Conservation (phyloP, 2,329 filamentous ascomycete species). For the Byssochlamys sp. region DNA sequence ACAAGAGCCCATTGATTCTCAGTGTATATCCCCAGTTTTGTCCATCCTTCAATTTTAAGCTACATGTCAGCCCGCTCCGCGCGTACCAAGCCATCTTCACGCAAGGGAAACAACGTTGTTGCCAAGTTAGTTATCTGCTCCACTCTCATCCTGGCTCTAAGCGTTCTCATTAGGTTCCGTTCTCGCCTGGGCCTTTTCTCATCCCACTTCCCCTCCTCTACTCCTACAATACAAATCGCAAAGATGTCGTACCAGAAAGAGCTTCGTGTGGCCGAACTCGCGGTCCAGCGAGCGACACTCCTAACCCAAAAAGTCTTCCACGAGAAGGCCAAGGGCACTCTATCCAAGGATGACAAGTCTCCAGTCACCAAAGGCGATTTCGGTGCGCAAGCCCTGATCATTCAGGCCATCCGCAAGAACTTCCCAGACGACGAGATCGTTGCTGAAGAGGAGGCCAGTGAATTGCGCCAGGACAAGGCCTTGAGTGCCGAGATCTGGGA, state of each 20-base stretch:
- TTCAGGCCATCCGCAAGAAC: conserved; percentile 74
- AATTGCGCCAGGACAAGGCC: conserved; percentile 60
- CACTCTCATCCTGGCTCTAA: conserved; percentile 36
- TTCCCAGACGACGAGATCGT: conserved; percentile 89
- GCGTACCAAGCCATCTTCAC: conserved; percentile 10
- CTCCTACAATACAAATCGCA: conserved; percentile 14
- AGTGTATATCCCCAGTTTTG: background rate
- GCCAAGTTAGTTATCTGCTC: conserved; percentile 25
- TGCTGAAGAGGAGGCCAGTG: conserved; percentile 83
- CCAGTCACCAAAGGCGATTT: conserved; percentile 97
- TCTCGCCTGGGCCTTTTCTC: conserved; percentile 33
- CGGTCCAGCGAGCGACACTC: conserved; percentile 71
- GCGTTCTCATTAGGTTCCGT: conserved; percentile 28
- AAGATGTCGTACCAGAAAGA: conserved; percentile 60
- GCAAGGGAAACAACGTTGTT: conserved; percentile 14
- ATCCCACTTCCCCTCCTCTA: conserved; percentile 16
- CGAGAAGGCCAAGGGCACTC: conserved; percentile 85
- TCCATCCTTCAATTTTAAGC: background rate
- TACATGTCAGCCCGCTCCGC: background rate
- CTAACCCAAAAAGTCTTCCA: conserved; percentile 70
- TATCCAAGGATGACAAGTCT: conserved; percentile 89
- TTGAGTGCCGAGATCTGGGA: conserved; percentile 74
- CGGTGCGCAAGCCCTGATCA: conserved; percentile 92
- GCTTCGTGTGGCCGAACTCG: conserved; percentile 72
- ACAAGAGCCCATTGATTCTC: no score